Conservation (phyloP, 2,329 filamentous ascomycete genomes). For the Arthroderma sp. region DNA sequence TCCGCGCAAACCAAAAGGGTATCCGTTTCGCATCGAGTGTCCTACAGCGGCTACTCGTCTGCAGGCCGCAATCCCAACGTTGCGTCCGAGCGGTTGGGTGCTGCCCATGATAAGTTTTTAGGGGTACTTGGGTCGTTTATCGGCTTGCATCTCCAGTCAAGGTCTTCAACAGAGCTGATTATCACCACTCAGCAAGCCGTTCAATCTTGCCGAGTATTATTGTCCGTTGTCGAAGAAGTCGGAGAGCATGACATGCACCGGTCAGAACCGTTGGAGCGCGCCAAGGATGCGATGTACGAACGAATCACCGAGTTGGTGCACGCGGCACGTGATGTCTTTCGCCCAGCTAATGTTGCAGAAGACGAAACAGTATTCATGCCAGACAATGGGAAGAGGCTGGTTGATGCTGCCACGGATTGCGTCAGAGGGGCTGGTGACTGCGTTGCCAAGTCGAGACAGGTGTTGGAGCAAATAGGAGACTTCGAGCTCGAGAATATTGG, state of each 20-base stretch:
- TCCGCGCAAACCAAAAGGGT: conserved; percentile 33
- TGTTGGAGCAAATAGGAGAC: conserved; percentile 80
- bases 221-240: conserved; percentile 69
- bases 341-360: conserved; percentile 51
- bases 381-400: conserved; percentile 61
- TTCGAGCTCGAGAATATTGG: conserved; percentile 58
- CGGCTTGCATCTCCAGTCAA: conserved; percentile 83
- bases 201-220: conserved; percentile 62
- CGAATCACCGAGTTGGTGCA: conserved; percentile 68
- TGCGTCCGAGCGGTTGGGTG: conserved; percentile 68
- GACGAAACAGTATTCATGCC: conserved; percentile 67
- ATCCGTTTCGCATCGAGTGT: conserved; percentile 58
- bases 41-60: conserved; percentile 55
- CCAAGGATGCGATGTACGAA: conserved; percentile 64
- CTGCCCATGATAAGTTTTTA: conserved; percentile 74
- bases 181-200: conserved; percentile 73
- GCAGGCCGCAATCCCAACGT: conserved; percentile 54
- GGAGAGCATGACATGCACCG: conserved; percentile 61
- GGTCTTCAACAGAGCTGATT: conserved; percentile 71
- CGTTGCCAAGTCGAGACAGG: conserved; percentile 68
- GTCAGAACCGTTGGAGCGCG: conserved; percentile 52
- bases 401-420: conserved; percentile 70
- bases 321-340: conserved; percentile 67
- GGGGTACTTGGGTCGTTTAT: conserved; percentile 89
- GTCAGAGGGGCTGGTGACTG: conserved; percentile 86